Evolutionary conservation across 1,284 basidiomycete genomes (phyloP).

Genomic region (Inonotus obliquus): DNA sequence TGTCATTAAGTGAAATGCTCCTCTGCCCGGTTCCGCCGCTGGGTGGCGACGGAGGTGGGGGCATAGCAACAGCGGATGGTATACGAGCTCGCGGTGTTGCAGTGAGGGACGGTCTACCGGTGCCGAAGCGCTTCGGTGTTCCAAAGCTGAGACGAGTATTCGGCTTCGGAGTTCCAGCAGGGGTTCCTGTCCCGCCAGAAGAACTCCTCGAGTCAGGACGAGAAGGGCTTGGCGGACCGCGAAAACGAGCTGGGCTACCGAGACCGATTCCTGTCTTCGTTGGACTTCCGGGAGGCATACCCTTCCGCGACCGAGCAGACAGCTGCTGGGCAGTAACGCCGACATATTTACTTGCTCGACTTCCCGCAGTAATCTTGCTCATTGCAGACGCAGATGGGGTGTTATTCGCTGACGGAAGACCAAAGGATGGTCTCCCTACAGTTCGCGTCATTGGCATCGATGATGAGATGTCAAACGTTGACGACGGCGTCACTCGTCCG

Average conservation of each 20-base stretch:
- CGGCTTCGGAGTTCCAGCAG: slow-evolving; percentile 25
- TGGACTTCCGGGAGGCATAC: slow-evolving; percentile 29
- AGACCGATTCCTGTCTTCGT: slow-evolving; percentile 14
- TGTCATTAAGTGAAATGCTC: slow-evolving; percentile 13
- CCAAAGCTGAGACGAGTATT: slow-evolving; percentile 29
- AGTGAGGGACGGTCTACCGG: slow-evolving; percentile 43
- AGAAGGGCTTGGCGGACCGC: slow-evolving; percentile 34
- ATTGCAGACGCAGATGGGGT: slow-evolving; percentile 22
- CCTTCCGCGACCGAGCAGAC: slow-evolving; percentile 29
- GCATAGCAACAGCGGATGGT: slow-evolving; percentile 74
- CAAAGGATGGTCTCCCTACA: slow-evolving; percentile 25
- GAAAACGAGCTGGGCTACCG: slow-evolving; percentile 27
- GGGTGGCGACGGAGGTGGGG: slow-evolving; percentile 57
- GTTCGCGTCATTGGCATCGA: slow-evolving; percentile 32
- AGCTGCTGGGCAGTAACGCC: slow-evolving; percentile 82
- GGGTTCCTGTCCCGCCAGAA: slow-evolving; percentile 7
- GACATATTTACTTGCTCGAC: slow-evolving; percentile 74
- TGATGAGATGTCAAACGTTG: slow-evolving; percentile 29
- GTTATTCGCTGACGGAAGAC: slow-evolving; percentile 22
- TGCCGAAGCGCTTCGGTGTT: slow-evolving; percentile 34
- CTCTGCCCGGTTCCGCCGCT: background rate
- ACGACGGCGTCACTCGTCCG: slow-evolving; percentile 27
- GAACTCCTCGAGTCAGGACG: slow-evolving; percentile 30
- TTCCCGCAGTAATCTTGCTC: slow-evolving; percentile 19
- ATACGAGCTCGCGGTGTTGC: slow-evolving; percentile 55